Base-by-base conservation (phyloP, 2,329 filamentous ascomycete species). In the Geosmithia morbida region DNA sequence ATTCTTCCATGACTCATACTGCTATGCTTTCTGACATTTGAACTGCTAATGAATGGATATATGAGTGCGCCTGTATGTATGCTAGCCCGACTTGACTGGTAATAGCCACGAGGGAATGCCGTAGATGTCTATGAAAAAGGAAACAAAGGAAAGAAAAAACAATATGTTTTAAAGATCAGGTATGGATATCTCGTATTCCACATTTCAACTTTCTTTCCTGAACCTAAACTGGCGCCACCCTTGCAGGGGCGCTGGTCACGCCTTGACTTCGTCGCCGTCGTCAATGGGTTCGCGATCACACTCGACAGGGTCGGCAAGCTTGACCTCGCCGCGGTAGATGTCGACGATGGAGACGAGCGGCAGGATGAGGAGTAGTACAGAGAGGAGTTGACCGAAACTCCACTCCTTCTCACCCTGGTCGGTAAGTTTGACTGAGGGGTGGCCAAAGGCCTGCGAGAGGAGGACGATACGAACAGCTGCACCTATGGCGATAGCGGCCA, bases 321-420 rank as follows among this genome's bases (percentile, higher is more conserved):
- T 60, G 40, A 66, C 61, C 56, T 70, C 68, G 51, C 75, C 74
- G 51, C 75, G 59, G 44, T 72, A 61, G 46, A 83, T 78, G 57
- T 83, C 79, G 26, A 82, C 57, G 2, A 71, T 69, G 2, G 72
- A 77, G 2, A 83, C 67, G 16, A 82, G 54, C 1, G 79, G 77
- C 54, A 83, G 60, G n/a, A 75, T 57, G 22, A 82, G 63, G 55
- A 83, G 63, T 52, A 82, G 60, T 52, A 81, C 60, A 1, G 75
- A 74, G 26, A 83, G 62, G 48, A 82, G 60, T 59, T 81, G 77
- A 0, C 79, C 79, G 54, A 81, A 84, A 52, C 71, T 75, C 77
- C 77, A 83, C 11, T 65, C 62, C 50, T 65, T 72, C 61, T 83
- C 79, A 19, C 67, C 70, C 1, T 61, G 49, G 48, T 79, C 78